These are phyloP conservation scores for Arthroderma uncinatum DNA, from an alignment of 2,329 filamentous ascomycete genomes.

Conservation along the genomic window DNA sequence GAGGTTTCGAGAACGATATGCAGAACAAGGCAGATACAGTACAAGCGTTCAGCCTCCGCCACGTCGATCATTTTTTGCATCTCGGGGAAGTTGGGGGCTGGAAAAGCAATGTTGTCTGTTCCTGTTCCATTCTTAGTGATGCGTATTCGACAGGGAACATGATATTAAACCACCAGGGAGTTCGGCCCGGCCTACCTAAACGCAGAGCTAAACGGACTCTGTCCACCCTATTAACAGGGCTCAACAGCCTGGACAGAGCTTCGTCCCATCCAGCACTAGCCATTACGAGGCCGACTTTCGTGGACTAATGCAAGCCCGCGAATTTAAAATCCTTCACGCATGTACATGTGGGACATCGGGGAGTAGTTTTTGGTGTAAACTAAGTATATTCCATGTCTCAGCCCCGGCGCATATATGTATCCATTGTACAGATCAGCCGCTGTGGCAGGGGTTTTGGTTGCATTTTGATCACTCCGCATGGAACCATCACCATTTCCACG, in stretches of 20 bases:
- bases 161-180: not conserved
- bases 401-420: not conserved
- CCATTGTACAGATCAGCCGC: not conserved
- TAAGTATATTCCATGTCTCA: not conserved
- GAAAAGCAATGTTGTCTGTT: not conserved
- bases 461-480: not conserved
- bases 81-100: not conserved
- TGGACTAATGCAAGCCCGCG: not conserved
- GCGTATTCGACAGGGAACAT: not conserved
- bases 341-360: not conserved
- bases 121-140: not conserved
- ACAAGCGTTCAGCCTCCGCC: not conserved
- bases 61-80: not conserved
- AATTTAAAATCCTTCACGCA: slow-evolving; percentile 1
- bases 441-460: not conserved
- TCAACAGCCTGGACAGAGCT: not conserved
- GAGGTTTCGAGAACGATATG: not conserved
- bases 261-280: not conserved
- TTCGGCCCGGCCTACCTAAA: not conserved
- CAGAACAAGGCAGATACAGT: not conserved
- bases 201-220: not conserved
- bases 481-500: not conserved
- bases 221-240: no score
- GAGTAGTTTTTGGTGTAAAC: not conserved
- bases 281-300: not conserved